Conservation (phyloP, 352 stramenopile species). For the Phytopythium ostracodes region DNA sequence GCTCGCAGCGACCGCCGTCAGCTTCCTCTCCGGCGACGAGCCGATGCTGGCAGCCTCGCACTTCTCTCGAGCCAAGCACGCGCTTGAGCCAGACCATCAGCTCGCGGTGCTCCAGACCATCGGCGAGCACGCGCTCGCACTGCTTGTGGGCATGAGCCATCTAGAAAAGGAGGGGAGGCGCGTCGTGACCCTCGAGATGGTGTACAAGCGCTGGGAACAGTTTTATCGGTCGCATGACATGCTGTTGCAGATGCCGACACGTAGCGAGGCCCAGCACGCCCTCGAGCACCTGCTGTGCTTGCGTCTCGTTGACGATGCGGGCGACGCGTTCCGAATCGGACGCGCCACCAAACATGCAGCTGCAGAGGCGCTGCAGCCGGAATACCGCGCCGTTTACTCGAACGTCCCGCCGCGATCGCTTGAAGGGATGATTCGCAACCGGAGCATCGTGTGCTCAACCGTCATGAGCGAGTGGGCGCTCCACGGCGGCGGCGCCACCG, state of each 20-base stretch:
- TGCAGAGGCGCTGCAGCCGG: constrained; percentile 49
- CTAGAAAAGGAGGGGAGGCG: constrained; percentile 59
- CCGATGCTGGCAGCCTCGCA: constrained; percentile 39
- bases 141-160: constrained; percentile 78
- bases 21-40: constrained; percentile 31
- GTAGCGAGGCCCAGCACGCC: constrained; percentile 68
- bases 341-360: constrained; percentile 32
- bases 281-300: constrained; percentile 66
- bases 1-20: constrained; percentile 44
- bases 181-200: constrained; percentile 82
- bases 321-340: constrained; percentile 68
- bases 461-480: constrained; percentile 72
- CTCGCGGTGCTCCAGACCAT: constrained; percentile 66
- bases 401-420: constrained; percentile 70
- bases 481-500: constrained; percentile 27
- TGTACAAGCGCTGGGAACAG: constrained; percentile 74
- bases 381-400: constrained; percentile 72
- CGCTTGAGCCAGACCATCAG: constrained; percentile 71
- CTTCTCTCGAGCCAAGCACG: constrained; percentile 45
- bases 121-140: constrained; percentile 59
- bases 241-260: constrained; percentile 52
- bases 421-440: constrained; percentile 68
- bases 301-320: constrained; percentile 70
- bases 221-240: constrained; percentile 79
- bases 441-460: constrained; percentile 71